phyloP scores from a whole-genome alignment of 805 yeast species.

The Kazachstania martiniae region DNA sequence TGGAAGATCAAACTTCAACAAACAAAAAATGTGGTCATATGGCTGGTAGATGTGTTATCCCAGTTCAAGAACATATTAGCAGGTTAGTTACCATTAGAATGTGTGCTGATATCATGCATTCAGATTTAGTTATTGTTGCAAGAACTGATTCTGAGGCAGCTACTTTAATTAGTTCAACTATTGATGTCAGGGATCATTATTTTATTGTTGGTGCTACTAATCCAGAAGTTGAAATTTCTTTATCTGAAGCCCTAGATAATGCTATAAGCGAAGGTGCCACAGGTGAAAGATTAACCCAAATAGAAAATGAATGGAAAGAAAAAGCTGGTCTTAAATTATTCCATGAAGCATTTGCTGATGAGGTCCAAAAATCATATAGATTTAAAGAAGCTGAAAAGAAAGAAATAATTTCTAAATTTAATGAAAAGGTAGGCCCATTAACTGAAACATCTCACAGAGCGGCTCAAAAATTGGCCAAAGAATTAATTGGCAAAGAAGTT shows the following conservation, averaged over 20 bases:
- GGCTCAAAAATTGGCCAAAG: constrained; percentile 65
- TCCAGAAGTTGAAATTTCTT: constrained; percentile 50
- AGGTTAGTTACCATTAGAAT: constrained; percentile 90
- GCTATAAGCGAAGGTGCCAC: constrained; percentile 69
- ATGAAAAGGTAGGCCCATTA: constrained; percentile 59
- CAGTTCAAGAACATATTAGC: constrained; percentile 94
- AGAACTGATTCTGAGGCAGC: constrained; percentile 98
- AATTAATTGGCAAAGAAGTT: constrained; percentile 69
- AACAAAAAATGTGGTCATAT: constrained; percentile 98
- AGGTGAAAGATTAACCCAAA: constrained; percentile 57
- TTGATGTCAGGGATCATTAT: constrained; percentile 90
- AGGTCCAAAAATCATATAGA: constrained; percentile 45
- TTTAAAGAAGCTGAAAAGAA: constrained; percentile 35
- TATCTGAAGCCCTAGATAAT: constrained; percentile 65
- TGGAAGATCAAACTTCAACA: constrained; percentile 98
- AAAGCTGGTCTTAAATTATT: constrained; percentile 79
- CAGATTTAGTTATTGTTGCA: constrained; percentile 79
- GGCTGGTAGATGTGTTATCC: constrained; percentile 97
- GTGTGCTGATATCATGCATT: constrained; percentile 86
- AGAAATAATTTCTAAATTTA: constrained; percentile 55
- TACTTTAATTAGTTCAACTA: constrained; percentile 84
- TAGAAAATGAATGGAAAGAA: constrained; percentile 75
- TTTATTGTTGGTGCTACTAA: constrained; percentile 86
- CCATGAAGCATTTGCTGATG: constrained; percentile 86
- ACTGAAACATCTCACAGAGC: constrained; percentile 67